Conservation (phyloP, 768 basidiomycete genomes). For the Podaxis carcinomalis region DNA sequence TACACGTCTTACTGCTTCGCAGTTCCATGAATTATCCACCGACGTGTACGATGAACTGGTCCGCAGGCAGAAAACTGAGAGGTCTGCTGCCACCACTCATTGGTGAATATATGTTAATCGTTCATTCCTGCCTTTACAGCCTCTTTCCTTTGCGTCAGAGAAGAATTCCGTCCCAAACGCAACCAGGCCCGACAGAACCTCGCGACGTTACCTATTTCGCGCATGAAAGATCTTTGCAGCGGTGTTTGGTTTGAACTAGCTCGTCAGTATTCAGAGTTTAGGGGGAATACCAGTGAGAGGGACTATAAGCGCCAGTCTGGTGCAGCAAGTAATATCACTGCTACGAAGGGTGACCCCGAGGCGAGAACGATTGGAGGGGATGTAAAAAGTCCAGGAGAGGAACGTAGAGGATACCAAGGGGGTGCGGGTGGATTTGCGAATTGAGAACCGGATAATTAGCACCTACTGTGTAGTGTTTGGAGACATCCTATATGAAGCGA, state of each 20-base stretch:
- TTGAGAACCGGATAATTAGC: too few relatives aligned
- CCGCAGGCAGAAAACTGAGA: slow-evolving; percentile 73
- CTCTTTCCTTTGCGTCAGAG: slow-evolving; percentile 84
- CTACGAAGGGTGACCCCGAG: too few relatives aligned
- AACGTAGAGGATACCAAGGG: too few relatives aligned
- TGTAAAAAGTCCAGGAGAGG: too few relatives aligned
- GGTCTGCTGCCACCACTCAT: slow-evolving; percentile 35
- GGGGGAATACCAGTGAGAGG: not conserved
- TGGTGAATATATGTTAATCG: slow-evolving; percentile 15
- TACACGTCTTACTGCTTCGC: slow-evolving; percentile 88
- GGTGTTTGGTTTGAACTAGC: slow-evolving; percentile 95
- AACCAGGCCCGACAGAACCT: slow-evolving; percentile 98
- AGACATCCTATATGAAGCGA: too few relatives aligned
- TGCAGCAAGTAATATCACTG: not conserved
- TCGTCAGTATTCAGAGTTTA: slow-evolving; percentile 92
- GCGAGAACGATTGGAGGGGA: too few relatives aligned
- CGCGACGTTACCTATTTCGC: slow-evolving; percentile 79
- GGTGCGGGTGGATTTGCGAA: too few relatives aligned
- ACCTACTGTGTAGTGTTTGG: too few relatives aligned
- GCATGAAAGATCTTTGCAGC: slow-evolving; percentile 92
- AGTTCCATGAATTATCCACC: slow-evolving; percentile 96
- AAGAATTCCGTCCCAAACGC: slow-evolving; percentile 96
- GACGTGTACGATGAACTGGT: slow-evolving; percentile 97
- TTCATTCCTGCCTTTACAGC: slow-evolving; percentile 35
- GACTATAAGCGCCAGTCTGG: not conserved